These are phyloP conservation scores for Neurospora sp. DNA, from an alignment of 495 filamentous ascomycete species.

Conservation along the genomic window DNA sequence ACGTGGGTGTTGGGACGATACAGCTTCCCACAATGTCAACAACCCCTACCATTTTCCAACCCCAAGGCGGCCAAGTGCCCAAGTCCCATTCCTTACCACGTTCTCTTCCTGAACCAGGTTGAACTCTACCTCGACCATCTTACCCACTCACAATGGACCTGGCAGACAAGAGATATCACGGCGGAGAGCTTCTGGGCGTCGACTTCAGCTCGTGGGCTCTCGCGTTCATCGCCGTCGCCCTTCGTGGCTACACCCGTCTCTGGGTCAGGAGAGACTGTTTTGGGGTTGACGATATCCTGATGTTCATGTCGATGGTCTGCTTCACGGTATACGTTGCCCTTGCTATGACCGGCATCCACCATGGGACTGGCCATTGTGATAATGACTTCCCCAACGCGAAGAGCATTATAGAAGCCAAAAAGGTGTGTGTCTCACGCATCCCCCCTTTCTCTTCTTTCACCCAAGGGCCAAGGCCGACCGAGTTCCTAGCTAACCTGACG, in stretches of 20 bases:
- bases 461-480: not conserved
- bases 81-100: not conserved
- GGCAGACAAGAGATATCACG: not conserved
- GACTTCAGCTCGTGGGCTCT: constrained; percentile 1
- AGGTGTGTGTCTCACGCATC: not conserved
- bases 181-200: constrained; percentile 1
- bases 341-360: constrained; percentile 3
- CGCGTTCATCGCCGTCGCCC: constrained; percentile 1
- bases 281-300: constrained; percentile 10
- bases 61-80: not conserved
- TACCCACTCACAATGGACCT: not conserved
- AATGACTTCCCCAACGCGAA: not conserved
- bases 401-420: not conserved
- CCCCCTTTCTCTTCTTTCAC: not conserved
- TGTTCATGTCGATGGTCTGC: constrained; percentile 2
- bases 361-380: constrained; percentile 5
- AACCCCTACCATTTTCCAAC: not conserved
- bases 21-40: not conserved
- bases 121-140: not conserved
- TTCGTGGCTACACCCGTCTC: constrained; percentile 10
- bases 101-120: not conserved
- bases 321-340: constrained; percentile 7
- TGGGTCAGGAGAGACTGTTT: constrained; percentile 8
- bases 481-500: not conserved
- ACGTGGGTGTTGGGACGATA: not conserved